Evolutionary conservation across 169 alveolate species (phyloP), one percentile per base, ranked within the genome.

Genomic region (Plasmodium berghei): DNA sequence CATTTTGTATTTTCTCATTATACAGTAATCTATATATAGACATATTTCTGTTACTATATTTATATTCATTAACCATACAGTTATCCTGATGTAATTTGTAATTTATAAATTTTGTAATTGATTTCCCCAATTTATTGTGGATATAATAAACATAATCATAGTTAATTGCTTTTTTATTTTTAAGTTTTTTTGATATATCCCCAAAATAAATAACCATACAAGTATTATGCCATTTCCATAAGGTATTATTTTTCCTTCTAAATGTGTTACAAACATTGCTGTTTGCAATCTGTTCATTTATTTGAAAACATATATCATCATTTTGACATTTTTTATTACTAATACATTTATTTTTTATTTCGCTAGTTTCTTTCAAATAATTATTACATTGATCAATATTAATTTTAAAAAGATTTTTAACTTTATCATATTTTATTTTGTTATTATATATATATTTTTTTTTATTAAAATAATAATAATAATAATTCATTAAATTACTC

Each of bases 191-290:
- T 16, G 73, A n/a, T 83, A 83, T 83, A 10, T 83, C 69, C 0
- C 90, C 90, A 5, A 83, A 52, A 49, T 83, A 83, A 18, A 83
- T 20, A 55, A 83, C 90, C 80, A 83, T 55, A 28, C 73, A 66
- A 18, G 90, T 83, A 49, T 83, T 83, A 28, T 83, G 90, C 90
- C 90, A 83, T 26, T 58, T 46, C 90, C 90, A 83, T 45, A 77
- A 5, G 2, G 34, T 6, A 8, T 20, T 63, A 9, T 9, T 52
- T 20, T 48, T 64, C 42, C 62, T 45, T 46, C 1, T 6, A 1
- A 24, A 26, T 0, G 9, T 34, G 12, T 24, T 59, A 48, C 55
- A 59, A 16, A 10, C 3, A 42, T 52, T 1, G 61, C 18, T 5
- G 5, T 69, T 22, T 4, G 45, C 14, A 12, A 18, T 16, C 18